A percentile compares a stretch with the other conserved stretches of the same genome.
Evolutionary conservation across 192 early-diverging fungal genomes (phyloP).

Genomic region (Helicostylum pulchrum): DNA sequence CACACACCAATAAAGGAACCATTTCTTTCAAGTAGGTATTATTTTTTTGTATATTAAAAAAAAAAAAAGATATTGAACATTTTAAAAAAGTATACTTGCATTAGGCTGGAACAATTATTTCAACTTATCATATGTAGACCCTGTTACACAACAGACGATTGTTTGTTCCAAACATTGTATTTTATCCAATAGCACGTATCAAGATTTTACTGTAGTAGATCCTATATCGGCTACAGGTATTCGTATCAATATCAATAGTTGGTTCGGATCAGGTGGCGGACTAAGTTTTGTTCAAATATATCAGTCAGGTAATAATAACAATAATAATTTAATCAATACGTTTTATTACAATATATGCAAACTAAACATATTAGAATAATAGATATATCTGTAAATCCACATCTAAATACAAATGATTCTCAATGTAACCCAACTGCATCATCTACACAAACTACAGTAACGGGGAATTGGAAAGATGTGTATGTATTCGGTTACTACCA

Average conservation of each 20-base stretch:
- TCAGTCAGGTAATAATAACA: constrained; percentile 27
- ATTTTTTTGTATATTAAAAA: not conserved
- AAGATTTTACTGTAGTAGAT: constrained; percentile 43
- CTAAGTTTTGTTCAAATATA: constrained; percentile 28
- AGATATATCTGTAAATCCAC: constrained; percentile 20
- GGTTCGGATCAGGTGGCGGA: constrained; percentile 34
- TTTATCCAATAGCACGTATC: constrained; percentile 36
- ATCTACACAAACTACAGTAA: constrained; percentile 11
- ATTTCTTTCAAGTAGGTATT: constrained; percentile 46
- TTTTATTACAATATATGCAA: constrained; percentile 3
- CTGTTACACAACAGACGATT: constrained; percentile 38
- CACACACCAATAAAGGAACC: constrained; percentile 56
- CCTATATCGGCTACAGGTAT: constrained; percentile 46
- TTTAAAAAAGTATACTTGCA: constrained; percentile 48
- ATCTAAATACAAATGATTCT: not conserved
- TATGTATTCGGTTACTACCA: constrained; percentile 29
- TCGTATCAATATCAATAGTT: constrained; percentile 44
- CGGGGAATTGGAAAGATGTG: constrained; percentile 23
- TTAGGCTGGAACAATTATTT: constrained; percentile 52
- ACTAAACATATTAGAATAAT: not conserved
- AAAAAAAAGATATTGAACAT: not conserved
- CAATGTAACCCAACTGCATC: constrained; percentile 8
- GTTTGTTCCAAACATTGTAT: constrained; percentile 37
- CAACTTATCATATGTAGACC: constrained; percentile 63
- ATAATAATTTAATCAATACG: not conserved